These are phyloP conservation scores for Delphinella strobiligena DNA, from an alignment of 2,329 filamentous ascomycete species.

Conservation along the genomic window DNA sequence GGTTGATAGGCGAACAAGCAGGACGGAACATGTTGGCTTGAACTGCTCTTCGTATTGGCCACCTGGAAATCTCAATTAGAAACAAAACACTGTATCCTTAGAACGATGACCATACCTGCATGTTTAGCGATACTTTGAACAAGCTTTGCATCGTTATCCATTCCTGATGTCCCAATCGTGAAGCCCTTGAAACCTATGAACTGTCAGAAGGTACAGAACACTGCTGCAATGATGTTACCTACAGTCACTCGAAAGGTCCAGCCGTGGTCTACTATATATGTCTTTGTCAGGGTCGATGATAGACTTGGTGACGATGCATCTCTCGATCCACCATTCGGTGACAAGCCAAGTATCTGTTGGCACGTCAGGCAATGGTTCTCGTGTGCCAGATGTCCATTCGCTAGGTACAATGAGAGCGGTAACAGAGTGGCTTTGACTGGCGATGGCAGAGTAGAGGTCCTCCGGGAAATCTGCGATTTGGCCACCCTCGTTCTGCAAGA, in stretches of 20 bases:
- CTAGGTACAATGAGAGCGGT: conserved; percentile 22
- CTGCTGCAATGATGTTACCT: not conserved
- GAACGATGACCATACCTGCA: conserved; percentile 40
- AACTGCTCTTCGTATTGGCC: conserved; percentile 72
- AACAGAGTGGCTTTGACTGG: conserved; percentile 13
- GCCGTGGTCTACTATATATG: conserved; percentile 64
- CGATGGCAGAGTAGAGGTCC: conserved; percentile 14
- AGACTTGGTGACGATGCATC: conserved; percentile 65
- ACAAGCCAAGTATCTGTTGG: conserved; percentile 36
- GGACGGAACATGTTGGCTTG: conserved; percentile 56
- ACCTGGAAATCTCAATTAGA: conserved; percentile 31
- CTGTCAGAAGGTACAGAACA: not conserved
- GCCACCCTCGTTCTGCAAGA: conserved; percentile 19
- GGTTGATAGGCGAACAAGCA: conserved; percentile 49
- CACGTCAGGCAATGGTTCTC: conserved; percentile 13
- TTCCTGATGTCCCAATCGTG: conserved; percentile 68
- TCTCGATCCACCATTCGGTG: conserved; percentile 90
- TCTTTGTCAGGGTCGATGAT: conserved; percentile 59
- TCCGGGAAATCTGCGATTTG: conserved; percentile 13
- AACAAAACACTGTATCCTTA: not conserved
- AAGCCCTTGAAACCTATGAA: conserved; percentile 51
- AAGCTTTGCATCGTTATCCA: conserved; percentile 79
- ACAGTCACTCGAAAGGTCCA: conserved; percentile 10
- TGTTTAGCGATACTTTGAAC: conserved; percentile 64
- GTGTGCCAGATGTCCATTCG: conserved; percentile 19